These are phyloP conservation scores for Didymella pinodella DNA, from an alignment of 2,329 filamentous ascomycete genomes.

Conservation along the genomic window DNA sequence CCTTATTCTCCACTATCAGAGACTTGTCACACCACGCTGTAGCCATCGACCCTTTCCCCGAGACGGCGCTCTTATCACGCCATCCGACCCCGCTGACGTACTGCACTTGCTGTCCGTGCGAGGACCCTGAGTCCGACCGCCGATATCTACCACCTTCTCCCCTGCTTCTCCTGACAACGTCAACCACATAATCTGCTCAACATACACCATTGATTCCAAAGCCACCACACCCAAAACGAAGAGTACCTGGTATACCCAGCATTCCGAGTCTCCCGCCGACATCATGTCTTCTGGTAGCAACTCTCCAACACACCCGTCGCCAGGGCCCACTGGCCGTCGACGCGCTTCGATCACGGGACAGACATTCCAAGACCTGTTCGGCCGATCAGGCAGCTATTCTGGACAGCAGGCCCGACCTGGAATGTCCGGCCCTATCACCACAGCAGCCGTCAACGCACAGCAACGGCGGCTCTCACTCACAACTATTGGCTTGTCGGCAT, in stretches of 20 bases:
- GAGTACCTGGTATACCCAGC: conserved; percentile 1
- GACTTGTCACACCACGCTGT: conserved; percentile 26
- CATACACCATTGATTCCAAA: conserved; percentile 9
- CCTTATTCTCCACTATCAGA: conserved; percentile 17
- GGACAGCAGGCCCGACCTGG: conserved; percentile 41
- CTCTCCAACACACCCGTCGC: conserved; percentile 51
- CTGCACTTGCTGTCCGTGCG: conserved; percentile 23
- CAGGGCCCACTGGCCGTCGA: conserved; percentile 49
- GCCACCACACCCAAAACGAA: background rate
- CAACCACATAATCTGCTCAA: conserved; percentile 2
- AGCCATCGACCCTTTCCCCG: conserved; percentile 23
- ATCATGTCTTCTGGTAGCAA: conserved; percentile 52
- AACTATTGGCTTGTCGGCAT: conserved; percentile 57
- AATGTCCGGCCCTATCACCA: conserved; percentile 57
- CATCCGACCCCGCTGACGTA: conserved; percentile 39
- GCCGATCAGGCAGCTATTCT: conserved; percentile 47
- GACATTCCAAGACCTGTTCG: conserved; percentile 60
- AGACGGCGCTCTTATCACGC: conserved; percentile 34
- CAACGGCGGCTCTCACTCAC: conserved; percentile 59
- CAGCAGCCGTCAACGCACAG: conserved; percentile 59
- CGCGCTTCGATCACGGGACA: conserved; percentile 59
- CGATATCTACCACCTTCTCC: conserved; percentile 30
- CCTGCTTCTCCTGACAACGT: conserved; percentile 23
- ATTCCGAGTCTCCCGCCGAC: conserved; percentile 23
- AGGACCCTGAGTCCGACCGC: conserved; percentile 34